These are phyloP conservation scores for Dictyostelium purpureum DNA, from an alignment of 78 protist species.

Conservation along the genomic window DNA sequence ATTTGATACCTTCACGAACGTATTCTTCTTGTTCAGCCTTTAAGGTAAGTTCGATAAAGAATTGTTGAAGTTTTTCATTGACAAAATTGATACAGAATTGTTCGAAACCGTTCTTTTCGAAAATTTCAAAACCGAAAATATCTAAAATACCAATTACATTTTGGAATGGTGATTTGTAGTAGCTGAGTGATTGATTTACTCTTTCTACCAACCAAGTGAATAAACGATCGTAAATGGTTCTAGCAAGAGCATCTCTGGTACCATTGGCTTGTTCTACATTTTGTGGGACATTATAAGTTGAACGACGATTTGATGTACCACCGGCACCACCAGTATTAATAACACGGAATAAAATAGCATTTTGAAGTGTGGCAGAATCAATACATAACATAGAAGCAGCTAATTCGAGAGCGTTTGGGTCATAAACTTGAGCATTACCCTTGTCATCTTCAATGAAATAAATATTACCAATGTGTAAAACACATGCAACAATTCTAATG, in stretches of 20 bases:
- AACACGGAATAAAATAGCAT: constrained; percentile 78
- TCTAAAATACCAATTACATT: constrained; percentile 89
- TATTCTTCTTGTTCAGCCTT: constrained; percentile 94
- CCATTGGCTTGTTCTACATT: constrained; percentile 87
- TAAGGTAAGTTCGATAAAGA: constrained; percentile 92
- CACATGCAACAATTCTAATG: constrained; percentile 72
- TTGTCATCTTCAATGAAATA: constrained; percentile 85
- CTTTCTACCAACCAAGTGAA: constrained; percentile 90
- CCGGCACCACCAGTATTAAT: constrained; percentile 81
- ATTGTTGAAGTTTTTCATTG: constrained; percentile 85
- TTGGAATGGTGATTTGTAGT: constrained; percentile 65
- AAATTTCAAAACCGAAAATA: constrained; percentile 95
- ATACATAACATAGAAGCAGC: constrained; percentile 79
- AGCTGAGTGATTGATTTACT: constrained; percentile 75
- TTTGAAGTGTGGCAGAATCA: constrained; percentile 65
- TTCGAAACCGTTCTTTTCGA: constrained; percentile 91
- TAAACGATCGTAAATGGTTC: constrained; percentile 89
- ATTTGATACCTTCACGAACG: constrained; percentile 92
- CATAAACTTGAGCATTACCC: constrained; percentile 79
- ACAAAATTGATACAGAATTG: constrained; percentile 96
- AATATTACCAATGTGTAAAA: constrained; percentile 86
- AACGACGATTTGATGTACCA: constrained; percentile 78
- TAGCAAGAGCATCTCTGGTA: constrained; percentile 90
- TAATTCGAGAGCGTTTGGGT: constrained; percentile 65
- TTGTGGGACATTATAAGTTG: constrained; percentile 81